Percentiles rank a stretch among this genome's conserved stretches.
phyloP scores from a whole-genome alignment of 805 yeast species.

The Cyberlindnera bimundalis region DNA sequence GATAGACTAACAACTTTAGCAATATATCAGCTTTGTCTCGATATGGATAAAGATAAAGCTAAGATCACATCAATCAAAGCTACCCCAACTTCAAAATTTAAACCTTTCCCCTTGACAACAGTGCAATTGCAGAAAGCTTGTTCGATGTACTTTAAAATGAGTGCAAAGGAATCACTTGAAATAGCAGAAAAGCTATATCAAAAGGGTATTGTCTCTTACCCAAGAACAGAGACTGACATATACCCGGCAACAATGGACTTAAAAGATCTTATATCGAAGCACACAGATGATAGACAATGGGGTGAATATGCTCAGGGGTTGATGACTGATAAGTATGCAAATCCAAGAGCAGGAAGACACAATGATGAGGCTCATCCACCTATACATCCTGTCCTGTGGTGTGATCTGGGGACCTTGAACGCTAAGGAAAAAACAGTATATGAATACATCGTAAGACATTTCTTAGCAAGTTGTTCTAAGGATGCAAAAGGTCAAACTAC shows the following conservation, averaged over 20 bases:
- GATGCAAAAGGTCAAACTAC: constrained; percentile 82
- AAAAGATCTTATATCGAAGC: constrained; percentile 55
- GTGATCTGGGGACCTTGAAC: constrained; percentile 29
- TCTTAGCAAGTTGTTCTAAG: constrained; percentile 85
- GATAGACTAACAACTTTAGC: constrained; percentile 65
- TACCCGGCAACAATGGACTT: constrained; percentile 80
- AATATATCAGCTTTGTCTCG: constrained; percentile 65
- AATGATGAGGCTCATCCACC: constrained; percentile 99
- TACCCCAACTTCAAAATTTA: constrained; percentile 68
- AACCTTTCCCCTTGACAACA: constrained; percentile 91
- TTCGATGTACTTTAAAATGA: constrained; percentile 64
- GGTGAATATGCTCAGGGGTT: constrained; percentile 60
- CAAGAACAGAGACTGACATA: constrained; percentile 94
- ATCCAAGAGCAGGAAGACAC: constrained; percentile 77
- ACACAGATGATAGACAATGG: constrained; percentile 57
- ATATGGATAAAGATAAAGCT: constrained; percentile 41
- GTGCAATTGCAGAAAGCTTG: constrained; percentile 91
- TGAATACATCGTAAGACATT: constrained; percentile 81
- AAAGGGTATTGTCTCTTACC: constrained; percentile 85
- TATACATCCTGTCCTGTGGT: constrained; percentile 77
- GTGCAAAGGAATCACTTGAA: constrained; percentile 75
- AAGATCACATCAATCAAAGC: constrained; percentile 46
- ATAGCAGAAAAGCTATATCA: constrained; percentile 85
- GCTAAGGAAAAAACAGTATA: constrained; percentile 67
- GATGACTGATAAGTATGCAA: constrained; percentile 41